Evolutionary conservation across 257 asterid species (phyloP), one percentile per base, ranked within the genome.

Genomic region (Eucommia ulmoides): DNA sequence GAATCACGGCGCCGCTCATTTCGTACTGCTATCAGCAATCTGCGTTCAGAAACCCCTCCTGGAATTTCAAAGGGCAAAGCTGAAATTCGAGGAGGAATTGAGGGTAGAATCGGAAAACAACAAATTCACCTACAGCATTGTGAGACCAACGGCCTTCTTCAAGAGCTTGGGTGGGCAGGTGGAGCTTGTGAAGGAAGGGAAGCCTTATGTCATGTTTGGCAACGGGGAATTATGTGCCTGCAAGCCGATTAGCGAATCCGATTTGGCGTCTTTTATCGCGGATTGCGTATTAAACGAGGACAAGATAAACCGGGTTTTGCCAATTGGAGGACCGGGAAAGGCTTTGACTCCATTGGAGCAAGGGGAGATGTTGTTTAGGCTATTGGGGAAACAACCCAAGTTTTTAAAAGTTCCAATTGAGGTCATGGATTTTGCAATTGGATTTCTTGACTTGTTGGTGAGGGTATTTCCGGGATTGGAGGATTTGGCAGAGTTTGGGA

Each of bases 41-140:
- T 91, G 95, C 60, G 96, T 91, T 49, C 98, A 91, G 42, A 91
- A 91, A 68, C 98, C 96, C 69, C 98, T 91, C 45, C 93, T 91
- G n/a, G 98, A 91, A 56, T 91, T 91, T 49, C 98, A 86, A 33
- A 82, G 86, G 0, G 95, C 98, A 1, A 86, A 91, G 79, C 33
- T 86, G 81, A 91, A 77, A 62, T 78, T 86, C 41, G 96, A 91
- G 75, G 76, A 80, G 0, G 87, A 86, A 52, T 69, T 86, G 65
- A 69, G 65, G 0, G 60, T 66, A 51, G 92, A 83, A 71, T 71
- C 98, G 19, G 55, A 51, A 48, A 47, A 21, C 3, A 81, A 75
- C 35, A 71, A 55, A 1, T 78, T 89, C 52, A 78, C 71, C 18
- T 91, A 80, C 53, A 91, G 98, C 51, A 86, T 86, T 10, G 98